Evolutionary conservation across 2,329 filamentous ascomycete genomes (phyloP).

Genomic region (Fusarium sp.): DNA sequence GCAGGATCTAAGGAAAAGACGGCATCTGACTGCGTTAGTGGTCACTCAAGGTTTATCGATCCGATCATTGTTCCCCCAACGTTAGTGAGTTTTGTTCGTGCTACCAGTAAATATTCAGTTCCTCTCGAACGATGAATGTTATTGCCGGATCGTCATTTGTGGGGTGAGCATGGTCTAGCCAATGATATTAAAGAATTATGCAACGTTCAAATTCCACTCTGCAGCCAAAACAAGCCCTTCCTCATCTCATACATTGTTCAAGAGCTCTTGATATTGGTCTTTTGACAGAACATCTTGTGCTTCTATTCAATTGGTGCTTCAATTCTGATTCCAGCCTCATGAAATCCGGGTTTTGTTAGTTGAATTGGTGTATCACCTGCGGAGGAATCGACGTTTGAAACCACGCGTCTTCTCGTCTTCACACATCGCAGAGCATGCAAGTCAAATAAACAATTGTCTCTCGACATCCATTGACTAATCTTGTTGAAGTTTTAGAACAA

Average conservation of each 20-base stretch:
- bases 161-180: background rate
- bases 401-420: background rate
- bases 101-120: background rate
- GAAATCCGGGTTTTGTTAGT: background rate
- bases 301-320: background rate
- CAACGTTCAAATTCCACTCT: constrained; percentile 3
- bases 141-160: background rate
- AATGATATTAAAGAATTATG: background rate
- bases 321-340: background rate
- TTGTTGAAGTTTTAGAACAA: background rate
- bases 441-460: background rate
- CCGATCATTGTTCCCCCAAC: background rate
- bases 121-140: background rate
- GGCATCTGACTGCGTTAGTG: background rate
- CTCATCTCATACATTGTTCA: background rate
- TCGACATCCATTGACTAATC: background rate
- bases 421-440: constrained; percentile 5
- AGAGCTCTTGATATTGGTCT: background rate
- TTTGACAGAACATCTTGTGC: background rate
- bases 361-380: background rate
- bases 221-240: constrained; percentile 2
- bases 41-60: background rate
- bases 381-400: background rate
- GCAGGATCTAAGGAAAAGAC: background rate
- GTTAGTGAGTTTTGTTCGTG: background rate